phyloP scores from a whole-genome alignment of 805 yeast genomes.

The Teunomyces panamensis region DNA sequence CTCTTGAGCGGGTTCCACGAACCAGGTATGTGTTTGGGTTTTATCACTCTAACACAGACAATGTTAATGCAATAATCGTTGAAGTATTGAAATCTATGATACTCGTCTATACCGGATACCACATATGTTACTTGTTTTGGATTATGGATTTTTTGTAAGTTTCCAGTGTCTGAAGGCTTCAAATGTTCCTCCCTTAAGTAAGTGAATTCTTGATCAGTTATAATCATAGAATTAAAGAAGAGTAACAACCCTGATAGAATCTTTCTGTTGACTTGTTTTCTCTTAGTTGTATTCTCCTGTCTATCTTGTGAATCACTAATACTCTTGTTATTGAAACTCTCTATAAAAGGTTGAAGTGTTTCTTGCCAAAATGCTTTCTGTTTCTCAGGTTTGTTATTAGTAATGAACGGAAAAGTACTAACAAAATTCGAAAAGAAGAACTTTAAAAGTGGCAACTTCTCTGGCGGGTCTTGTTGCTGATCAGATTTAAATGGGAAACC shows the following conservation, averaged over 20 bases:
- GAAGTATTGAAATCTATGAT: conserved; percentile 31
- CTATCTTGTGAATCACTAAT: conserved; percentile 75
- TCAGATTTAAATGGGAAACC: conserved; percentile 73
- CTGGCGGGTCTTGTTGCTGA: conserved; percentile 19
- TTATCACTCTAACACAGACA: conserved; percentile 53
- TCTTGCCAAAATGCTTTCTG: conserved; percentile 66
- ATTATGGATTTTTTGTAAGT: conserved; percentile 28
- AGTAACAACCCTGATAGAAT: conserved; percentile 61
- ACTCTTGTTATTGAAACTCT: conserved; percentile 68
- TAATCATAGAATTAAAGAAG: conserved; percentile 72
- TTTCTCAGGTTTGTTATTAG: conserved; percentile 44
- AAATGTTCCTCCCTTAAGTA: conserved; percentile 39
- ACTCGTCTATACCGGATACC: conserved; percentile 8
- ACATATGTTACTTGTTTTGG: not conserved
- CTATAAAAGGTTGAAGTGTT: conserved; percentile 78
- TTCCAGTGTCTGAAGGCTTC: conserved; percentile 36
- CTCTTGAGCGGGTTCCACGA: conserved; percentile 17
- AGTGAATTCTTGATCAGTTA: conserved; percentile 53
- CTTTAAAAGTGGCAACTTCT: conserved; percentile 59
- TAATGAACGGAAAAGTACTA: conserved; percentile 72
- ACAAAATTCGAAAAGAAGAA: conserved; percentile 64
- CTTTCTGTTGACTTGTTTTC: conserved; percentile 60
- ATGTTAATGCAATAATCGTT: conserved; percentile 67
- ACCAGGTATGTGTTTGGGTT: conserved; percentile 6
- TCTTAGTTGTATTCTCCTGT: conserved; percentile 60